phyloP scores from a whole-genome alignment of 192 early-diverging fungal genomes.

The Coemansia sp. region DNA sequence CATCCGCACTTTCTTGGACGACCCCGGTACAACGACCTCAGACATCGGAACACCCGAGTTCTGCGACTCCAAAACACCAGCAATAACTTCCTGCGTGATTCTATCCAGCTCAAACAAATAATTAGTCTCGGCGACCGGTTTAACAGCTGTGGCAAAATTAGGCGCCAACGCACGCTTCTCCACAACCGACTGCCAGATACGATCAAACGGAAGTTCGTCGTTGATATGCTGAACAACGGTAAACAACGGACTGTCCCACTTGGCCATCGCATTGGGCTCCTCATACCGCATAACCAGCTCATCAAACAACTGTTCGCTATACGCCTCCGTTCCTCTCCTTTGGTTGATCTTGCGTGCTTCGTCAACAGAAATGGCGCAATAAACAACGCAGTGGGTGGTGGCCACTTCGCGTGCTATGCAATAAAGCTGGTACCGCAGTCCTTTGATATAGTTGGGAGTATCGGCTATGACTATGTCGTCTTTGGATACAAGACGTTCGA shows the following conservation, averaged over 20 bases:
- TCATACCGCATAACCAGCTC: conserved; percentile 87
- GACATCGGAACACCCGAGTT: conserved; percentile 62
- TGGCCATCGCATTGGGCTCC: conserved; percentile 85
- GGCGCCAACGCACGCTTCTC: conserved; percentile 73
- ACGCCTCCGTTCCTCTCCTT: conserved; percentile 43
- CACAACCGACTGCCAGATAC: conserved; percentile 77
- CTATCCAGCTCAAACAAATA: conserved; percentile 90
- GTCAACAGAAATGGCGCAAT: conserved; percentile 62
- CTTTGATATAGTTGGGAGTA: conserved; percentile 98
- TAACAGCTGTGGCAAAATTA: conserved; percentile 85
- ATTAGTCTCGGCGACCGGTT: conserved; percentile 87
- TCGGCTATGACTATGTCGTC: conserved; percentile 92
- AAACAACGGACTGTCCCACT: conserved; percentile 98
- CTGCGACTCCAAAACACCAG: conserved; percentile 74
- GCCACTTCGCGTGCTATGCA: conserved; percentile 81
- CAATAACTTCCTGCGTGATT: conserved; percentile 75
- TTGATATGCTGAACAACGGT: conserved; percentile 75
- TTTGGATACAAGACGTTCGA: conserved; percentile 79
- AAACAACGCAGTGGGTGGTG: conserved; percentile 85
- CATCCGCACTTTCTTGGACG: conserved; percentile 50
- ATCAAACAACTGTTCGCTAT: conserved; percentile 59
- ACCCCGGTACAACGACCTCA: conserved; percentile 60
- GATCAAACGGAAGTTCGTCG: conserved; percentile 59
- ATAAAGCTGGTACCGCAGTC: conserved; percentile 95
- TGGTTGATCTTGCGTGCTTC: conserved; percentile 61